A percentile compares a stretch with the other conserved stretches of the same genome.
phyloP scores from a whole-genome alignment of 805 yeast species.

The Blastobotrys peoriensis region DNA sequence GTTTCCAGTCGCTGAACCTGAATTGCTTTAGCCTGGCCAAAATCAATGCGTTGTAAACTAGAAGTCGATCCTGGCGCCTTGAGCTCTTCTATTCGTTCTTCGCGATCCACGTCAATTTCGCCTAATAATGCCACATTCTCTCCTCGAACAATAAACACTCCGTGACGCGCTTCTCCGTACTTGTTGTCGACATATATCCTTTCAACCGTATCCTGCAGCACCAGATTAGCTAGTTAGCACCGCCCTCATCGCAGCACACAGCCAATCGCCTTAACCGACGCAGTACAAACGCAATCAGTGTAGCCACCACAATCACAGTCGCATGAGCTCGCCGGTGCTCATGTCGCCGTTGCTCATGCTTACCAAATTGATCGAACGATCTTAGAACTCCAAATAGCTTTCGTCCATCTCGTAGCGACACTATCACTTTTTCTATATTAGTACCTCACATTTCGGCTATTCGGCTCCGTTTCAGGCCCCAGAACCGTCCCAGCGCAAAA shows the following conservation, averaged over 20 bases:
- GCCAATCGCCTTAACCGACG: not conserved
- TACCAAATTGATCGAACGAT: conserved; percentile 84
- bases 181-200: conserved; percentile 51
- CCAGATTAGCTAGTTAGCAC: conserved; percentile 59
- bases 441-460: not conserved
- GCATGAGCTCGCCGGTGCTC: no score
- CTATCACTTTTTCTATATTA: conserved; percentile 56
- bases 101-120: conserved; percentile 83
- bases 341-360: conserved; percentile 21
- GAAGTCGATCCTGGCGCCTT: conserved; percentile 30
- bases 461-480: not conserved
- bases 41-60: not conserved
- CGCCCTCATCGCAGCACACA: not conserved
- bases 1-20: not conserved
- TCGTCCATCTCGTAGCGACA: conserved; percentile 83
- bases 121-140: conserved; percentile 94
- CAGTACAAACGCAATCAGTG: not conserved
- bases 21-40: not conserved
- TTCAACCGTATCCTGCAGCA: conserved; percentile 85
- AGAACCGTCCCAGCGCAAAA: no score
- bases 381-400: conserved; percentile 82
- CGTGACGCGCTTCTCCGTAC: conserved; percentile 73
- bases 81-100: conserved; percentile 43
- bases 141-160: conserved; percentile 86
- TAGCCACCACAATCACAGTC: no score